A percentile compares a stretch with the other conserved stretches of the same genome.
Evolutionary conservation across 306 rosid species (phyloP).

Genomic region (Senna siamea): DNA sequence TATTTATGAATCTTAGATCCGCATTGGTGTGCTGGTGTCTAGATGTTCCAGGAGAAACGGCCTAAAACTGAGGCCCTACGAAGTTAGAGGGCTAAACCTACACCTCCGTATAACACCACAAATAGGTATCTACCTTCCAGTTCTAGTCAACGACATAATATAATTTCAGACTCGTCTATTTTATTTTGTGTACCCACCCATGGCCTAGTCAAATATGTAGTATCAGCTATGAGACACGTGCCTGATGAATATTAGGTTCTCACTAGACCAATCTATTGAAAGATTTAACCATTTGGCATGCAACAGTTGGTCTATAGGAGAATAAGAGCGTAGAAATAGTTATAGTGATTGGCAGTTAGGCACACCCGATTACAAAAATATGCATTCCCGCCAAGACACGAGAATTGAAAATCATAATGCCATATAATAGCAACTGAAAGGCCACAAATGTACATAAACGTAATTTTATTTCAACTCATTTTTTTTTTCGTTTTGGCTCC

Average conservation of each 20-base stretch:
- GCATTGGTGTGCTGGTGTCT: no score
- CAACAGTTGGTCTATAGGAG: no score
- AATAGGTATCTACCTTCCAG: not conserved
- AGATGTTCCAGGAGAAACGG: not conserved
- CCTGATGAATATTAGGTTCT: constrained; percentile 11
- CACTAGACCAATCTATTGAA: no score
- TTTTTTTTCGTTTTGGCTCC: not conserved
- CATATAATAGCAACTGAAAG: constrained; percentile 20
- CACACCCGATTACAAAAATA: no score
- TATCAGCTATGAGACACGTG: not conserved
- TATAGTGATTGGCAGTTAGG: no score
- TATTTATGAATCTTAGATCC: no score
- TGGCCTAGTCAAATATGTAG: constrained; percentile 3
- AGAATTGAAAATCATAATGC: not conserved
- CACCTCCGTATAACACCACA: not conserved
- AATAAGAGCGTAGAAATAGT: no score
- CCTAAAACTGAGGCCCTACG: not conserved
- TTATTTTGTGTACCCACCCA: not conserved
- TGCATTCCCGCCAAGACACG: not conserved
- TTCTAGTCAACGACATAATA: not conserved
- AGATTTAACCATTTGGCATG: no score
- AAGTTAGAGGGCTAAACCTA: not conserved
- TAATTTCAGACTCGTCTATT: not conserved
- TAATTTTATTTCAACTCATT: constrained; percentile 27
- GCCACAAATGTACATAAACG: constrained; percentile 22